Evolutionary conservation across 495 filamentous ascomycete species (phyloP).

Genomic region (Aspergillus nidulans): DNA sequence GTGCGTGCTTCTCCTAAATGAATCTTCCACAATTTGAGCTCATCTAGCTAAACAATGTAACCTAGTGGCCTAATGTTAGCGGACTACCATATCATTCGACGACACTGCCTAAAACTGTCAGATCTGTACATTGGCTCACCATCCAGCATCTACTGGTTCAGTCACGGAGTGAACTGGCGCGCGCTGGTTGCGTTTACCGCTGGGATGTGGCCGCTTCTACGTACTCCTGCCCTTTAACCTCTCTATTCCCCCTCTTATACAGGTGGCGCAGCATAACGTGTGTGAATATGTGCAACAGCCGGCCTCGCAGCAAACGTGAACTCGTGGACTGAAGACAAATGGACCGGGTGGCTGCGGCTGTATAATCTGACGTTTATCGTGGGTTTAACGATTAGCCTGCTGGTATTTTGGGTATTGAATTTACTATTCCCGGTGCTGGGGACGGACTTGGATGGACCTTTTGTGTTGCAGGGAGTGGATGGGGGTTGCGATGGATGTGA

Average conservation of each 20-base stretch:
- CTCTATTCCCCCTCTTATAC: neutral
- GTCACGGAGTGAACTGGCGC: conserved; percentile 6
- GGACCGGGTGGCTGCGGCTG: conserved; percentile 1
- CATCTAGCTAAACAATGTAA: neutral
- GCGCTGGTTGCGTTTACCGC: conserved; percentile 3
- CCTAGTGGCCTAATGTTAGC: conserved; percentile 4
- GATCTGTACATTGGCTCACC: conserved; percentile 3
- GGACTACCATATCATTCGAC: conserved; percentile 4
- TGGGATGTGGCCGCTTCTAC: conserved; percentile 7
- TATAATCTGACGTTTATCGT: conserved; percentile 8
- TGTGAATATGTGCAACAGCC: neutral
- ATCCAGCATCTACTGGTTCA: conserved; percentile 5
- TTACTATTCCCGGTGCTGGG: conserved; percentile 2
- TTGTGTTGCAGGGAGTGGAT: too few species aligned
- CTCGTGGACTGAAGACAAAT: neutral
- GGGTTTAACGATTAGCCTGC: conserved; percentile 3
- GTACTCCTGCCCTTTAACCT: neutral
- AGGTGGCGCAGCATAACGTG: too few species aligned
- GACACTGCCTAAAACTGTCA: neutral
- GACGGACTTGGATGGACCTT: neutral
- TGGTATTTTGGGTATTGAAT: neutral
- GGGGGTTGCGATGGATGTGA: too few species aligned
- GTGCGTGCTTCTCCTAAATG: neutral
- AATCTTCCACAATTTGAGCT: neutral
- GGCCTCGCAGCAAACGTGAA: conserved; percentile 5